Base-by-base conservation (phyloP, 78 protist genomes). In the Protostelium mycophagum region DNA sequence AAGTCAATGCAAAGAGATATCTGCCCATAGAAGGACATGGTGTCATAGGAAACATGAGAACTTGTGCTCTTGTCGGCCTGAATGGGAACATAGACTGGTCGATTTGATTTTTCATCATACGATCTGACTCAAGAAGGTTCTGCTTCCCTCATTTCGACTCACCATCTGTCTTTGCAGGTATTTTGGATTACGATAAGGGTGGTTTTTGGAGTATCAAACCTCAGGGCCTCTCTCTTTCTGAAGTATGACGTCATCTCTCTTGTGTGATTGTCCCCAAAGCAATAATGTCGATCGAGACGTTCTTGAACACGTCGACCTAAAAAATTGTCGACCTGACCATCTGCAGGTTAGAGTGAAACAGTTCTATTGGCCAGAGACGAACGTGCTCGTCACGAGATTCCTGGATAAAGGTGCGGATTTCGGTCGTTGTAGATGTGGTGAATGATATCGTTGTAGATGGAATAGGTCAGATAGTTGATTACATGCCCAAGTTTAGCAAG, bases 1-100 rank as follows among this genome's bases (percentile, higher is more conserved):
- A n/a, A n/a, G n/a, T n/a, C n/a, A n/a, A n/a, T n/a, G n/a, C n/a
- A 83, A 86, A 51, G 0, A 86, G n/a, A 16, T 92, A 92, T 63
- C 94, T 92, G 51, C 85, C 88, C 39, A 92, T 92, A 31, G 94
- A 92, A 37, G 90, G 85, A 84, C 91, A 92, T 88, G 94, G 94
- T 31, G 34, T 92, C 63, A 92, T 92, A 63, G 94, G 94, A 34
- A 92, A 92, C 63, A 92, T 92, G 94, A 36, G 89, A 38, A 92
- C 94, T 28, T 39, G 89, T 0, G 94, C 94, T 37, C 63, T 92
- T 34, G 63, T 92, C 5, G 86, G 90, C 1, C 88, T 25, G n/a
- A 84, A 88, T 37, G 94, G 91, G 5, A 86, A 85, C 16, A 89
- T 92, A 9, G 87, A 92, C 63, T 92, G 89, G 51, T 87, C 87